phyloP scores from a whole-genome alignment of 441 rosid species.

The Gossypium schwendimanii region DNA sequence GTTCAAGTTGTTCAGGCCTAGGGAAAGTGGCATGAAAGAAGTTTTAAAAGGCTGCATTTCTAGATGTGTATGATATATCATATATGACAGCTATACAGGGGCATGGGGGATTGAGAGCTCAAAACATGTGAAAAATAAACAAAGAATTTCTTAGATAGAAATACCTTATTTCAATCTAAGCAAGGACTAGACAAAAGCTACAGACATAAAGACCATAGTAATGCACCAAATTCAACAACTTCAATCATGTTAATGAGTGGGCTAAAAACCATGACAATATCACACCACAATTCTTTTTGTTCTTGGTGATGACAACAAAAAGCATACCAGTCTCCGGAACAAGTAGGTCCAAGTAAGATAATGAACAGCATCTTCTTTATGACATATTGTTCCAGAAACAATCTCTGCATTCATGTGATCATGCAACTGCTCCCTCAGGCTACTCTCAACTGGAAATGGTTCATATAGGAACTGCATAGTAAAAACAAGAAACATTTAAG shows the following conservation, averaged over 20 bases:
- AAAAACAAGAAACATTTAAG: slow-evolving; percentile 11
- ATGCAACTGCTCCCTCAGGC: slow-evolving; percentile 85
- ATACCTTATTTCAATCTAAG: background rate
- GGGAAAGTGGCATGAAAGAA: background rate
- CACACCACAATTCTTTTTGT: background rate
- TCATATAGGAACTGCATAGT: slow-evolving; percentile 77
- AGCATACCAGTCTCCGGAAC: slow-evolving; percentile 87
- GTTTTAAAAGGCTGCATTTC: background rate
- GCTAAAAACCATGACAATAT: background rate
- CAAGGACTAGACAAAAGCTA: background rate
- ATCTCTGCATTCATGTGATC: slow-evolving; percentile 94
- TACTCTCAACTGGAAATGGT: slow-evolving; percentile 99
- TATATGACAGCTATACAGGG: background rate
- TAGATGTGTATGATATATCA: background rate
- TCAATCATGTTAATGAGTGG: background rate
- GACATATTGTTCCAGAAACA: slow-evolving; percentile 81
- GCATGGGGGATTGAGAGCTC: background rate
- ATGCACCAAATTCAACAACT: background rate
- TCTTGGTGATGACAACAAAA: slow-evolving; percentile 15
- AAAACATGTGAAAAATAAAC: background rate
- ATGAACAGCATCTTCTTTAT: slow-evolving; percentile 92
- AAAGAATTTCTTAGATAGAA: background rate
- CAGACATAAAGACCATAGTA: background rate
- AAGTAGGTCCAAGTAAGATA: slow-evolving; percentile 97
- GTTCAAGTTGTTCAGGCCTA: background rate